These are phyloP conservation scores for Sphagnum contortum DNA, from an alignment of 225 moss, liverwort and hornwort genomes.

Conservation along the genomic window DNA sequence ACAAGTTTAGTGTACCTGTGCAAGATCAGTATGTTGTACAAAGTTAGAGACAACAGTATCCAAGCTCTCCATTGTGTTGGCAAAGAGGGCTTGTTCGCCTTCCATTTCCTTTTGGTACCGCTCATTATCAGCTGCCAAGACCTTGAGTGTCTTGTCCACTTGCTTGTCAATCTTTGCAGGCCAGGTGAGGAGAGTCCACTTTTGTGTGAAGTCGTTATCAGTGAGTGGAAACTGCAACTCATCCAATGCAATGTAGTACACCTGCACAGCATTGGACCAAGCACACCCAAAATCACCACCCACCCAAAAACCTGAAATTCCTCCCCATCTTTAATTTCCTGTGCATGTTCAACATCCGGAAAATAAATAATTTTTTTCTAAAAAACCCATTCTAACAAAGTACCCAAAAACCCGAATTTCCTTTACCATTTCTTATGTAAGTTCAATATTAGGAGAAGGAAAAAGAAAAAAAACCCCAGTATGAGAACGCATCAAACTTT, in stretches of 20 bases:
- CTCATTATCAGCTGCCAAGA: constrained; percentile 58
- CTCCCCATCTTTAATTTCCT: no score
- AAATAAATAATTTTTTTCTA: no score
- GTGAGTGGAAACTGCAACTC: constrained; percentile 52
- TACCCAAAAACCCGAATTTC: no score
- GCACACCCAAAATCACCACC: neutral
- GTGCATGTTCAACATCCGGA: no score
- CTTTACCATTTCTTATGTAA: no score
- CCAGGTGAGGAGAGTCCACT: constrained; percentile 73
- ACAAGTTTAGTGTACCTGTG: constrained; percentile 21
- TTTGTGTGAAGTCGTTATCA: constrained; percentile 60
- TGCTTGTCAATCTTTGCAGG: constrained; percentile 73
- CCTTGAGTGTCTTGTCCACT: constrained; percentile 67
- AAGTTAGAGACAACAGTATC: constrained; percentile 53
- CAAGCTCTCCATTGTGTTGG: constrained; percentile 69
- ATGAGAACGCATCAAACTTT: no score
- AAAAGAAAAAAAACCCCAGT: no score
- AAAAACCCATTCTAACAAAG: no score
- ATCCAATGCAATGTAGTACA: constrained; percentile 63
- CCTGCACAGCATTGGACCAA: constrained; percentile 13
- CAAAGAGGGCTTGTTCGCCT: constrained; percentile 81
- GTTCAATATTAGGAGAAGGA: no score
- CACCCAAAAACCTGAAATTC: neutral
- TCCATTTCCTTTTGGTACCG: constrained; percentile 88
- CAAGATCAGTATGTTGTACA: constrained; percentile 38